Base-by-base conservation (phyloP, 441 rosid species). In the Breynia disticha region DNA sequence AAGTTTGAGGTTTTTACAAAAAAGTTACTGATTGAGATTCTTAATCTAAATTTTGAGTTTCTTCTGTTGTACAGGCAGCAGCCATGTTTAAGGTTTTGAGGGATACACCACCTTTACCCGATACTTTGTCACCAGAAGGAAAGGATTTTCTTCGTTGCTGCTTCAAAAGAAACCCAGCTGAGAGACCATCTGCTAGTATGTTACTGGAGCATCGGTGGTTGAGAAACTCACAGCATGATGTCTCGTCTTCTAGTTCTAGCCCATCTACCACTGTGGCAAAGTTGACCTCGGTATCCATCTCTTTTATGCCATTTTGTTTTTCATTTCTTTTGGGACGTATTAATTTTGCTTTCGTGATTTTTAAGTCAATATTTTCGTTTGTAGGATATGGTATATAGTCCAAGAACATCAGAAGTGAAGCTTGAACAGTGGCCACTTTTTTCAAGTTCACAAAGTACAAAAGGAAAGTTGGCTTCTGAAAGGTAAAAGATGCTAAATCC, bases 71-170 rank as follows among this genome's bases (percentile, higher is more conserved):
- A 60, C 79, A 91, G 98, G 95, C 87, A 61, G 95, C 97, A 52
- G 98, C 98, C 13, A 78, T 91, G 98, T 88, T 91, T 71, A 88
- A 81, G 69, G 95, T 86, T 52, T 61, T 88, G 80, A 84, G 54
- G 72, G 89, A 88, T 66, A 81, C 74, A 22, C 98, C 98, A 44
- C 68, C 83, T 13, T 63, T 86, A 52, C 98, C 98, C 3, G 89
- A 79, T 61, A 69, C 72, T 47, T 69, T 91, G 66, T 91, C 98
- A 62, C 55, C 73, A 0, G 95, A 86, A 54, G 94, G 95, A 18
- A 88, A 81, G 72, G 98, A 88, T 46, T 91, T 91, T 64, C 76
- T 91, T 16, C 61, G 62, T 47, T 62, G 72, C 59, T 91, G 98
- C 64, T 91, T 91, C 60, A 75, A 38, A 62, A 79, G 97, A 72